These are phyloP conservation scores for Cutaneotrichosporon dermatis DNA, from an alignment of 1,284 basidiomycete species.

Conservation along the genomic window DNA sequence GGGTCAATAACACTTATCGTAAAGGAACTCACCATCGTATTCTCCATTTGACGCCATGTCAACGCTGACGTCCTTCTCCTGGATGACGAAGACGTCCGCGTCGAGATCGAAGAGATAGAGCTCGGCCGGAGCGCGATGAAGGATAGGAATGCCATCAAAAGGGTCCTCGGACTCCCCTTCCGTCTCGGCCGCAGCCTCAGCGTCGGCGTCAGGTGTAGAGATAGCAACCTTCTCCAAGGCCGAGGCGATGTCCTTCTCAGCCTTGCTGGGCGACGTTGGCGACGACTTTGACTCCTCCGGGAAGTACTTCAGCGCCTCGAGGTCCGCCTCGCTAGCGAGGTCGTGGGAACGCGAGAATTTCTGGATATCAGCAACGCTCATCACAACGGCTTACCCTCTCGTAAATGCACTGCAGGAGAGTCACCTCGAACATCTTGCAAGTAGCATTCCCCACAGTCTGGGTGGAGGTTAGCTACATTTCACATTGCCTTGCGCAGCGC, in stretches of 20 bases:
- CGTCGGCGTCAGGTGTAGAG: constrained; percentile 11
- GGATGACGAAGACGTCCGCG: constrained; percentile 64
- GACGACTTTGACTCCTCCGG: constrained; percentile 3
- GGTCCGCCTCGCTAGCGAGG: constrained; percentile 60
- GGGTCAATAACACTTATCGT: too few relatives aligned
- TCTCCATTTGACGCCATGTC: constrained; percentile 60
- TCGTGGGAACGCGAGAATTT: constrained; percentile 74
- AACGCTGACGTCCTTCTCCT: constrained; percentile 64
- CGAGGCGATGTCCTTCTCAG: not conserved
- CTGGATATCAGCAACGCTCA: constrained; percentile 44
- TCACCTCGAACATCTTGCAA: constrained; percentile 82
- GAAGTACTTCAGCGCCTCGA: constrained; percentile 65
- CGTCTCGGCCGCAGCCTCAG: constrained; percentile 10
- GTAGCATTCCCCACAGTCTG: constrained; percentile 68
- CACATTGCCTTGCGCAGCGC: constrained; percentile 51
- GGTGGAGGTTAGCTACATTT: constrained; percentile 50
- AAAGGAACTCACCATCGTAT: constrained; percentile 49
- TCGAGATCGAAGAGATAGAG: constrained; percentile 69
- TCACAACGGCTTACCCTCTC: constrained; percentile 54
- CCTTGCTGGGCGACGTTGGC: constrained; percentile 7
- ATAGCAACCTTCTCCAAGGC: not conserved
- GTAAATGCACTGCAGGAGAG: constrained; percentile 90
- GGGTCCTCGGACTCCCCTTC: constrained; percentile 29
- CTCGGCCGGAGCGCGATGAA: constrained; percentile 50
- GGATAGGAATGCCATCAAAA: constrained; percentile 47